phyloP scores from a whole-genome alignment of 2,329 filamentous ascomycete genomes.

The Periconia sp. region DNA sequence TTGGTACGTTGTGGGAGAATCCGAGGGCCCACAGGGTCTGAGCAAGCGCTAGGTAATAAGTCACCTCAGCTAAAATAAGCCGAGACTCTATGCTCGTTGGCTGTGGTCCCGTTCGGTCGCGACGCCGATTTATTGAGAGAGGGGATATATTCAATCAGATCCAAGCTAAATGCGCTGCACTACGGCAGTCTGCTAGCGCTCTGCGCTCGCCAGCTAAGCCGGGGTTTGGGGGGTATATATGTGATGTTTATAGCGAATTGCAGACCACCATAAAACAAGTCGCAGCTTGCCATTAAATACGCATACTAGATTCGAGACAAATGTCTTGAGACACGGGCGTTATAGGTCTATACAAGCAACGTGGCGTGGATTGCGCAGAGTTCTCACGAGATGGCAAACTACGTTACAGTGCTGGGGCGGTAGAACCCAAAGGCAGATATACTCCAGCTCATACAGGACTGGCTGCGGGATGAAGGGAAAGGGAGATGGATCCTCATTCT shows the following conservation, averaged over 20 bases:
- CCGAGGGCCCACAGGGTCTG: neutral
- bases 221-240: slow-evolving; percentile 6
- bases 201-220: slow-evolving; percentile 24
- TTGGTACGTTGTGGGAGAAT: slow-evolving; percentile 3
- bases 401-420: slow-evolving; percentile 11
- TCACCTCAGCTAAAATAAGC: slow-evolving; percentile 1
- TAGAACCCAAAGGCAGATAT: slow-evolving; percentile 14
- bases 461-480: slow-evolving; percentile 17
- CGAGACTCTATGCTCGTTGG: slow-evolving; percentile 2
- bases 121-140: slow-evolving; percentile 17
- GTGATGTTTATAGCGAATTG: neutral
- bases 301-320: slow-evolving; percentile 6
- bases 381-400: slow-evolving; percentile 15
- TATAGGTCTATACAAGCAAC: slow-evolving; percentile 12
- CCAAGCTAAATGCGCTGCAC: slow-evolving; percentile 36
- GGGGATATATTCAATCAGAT: slow-evolving; percentile 21
- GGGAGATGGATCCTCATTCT: slow-evolving; percentile 17
- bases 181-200: slow-evolving; percentile 20
- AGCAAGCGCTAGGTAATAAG: slow-evolving; percentile 5
- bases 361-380: slow-evolving; percentile 16
- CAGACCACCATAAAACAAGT: slow-evolving; percentile 9
- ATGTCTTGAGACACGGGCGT: slow-evolving; percentile 12
- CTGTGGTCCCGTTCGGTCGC: slow-evolving; percentile 1
- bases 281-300: slow-evolving; percentile 15
- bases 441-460: slow-evolving; percentile 15